Evolutionary conservation across 306 rosid species (phyloP), one percentile per base, ranked within the genome.

Genomic region (Cajanus cajan): DNA sequence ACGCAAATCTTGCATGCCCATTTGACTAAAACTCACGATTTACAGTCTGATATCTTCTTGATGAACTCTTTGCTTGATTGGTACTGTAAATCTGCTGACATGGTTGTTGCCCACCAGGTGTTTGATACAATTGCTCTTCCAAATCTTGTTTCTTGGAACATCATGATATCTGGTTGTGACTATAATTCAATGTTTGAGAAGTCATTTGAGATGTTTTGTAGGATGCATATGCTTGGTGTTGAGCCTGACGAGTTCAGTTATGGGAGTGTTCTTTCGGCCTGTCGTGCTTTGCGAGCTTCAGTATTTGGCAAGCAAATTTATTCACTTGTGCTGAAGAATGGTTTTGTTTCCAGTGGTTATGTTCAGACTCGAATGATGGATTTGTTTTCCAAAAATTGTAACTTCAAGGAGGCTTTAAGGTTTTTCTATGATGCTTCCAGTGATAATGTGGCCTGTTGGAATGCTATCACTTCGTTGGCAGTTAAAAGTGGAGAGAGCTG

Each of bases 141-240:
- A 74, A 87, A 86, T 79, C 65, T 76, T n/a, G 78, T 86, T 75
- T 91, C 97, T 31, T 93, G 97, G 95, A 93, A 91, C 77, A 78
- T 85, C 70, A 69, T 91, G 90, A 82, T 93, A 75, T 90, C 94
- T 8, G 94, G 97, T 54, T 91, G 54, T 28, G 83, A 83, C 18
- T 71, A 74, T 31, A 87, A 70, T 10, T 74, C 74, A 0, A 62
- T 81, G 66, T 86, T 74, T 82, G 66, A n/a, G 79, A 72, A 82
- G 63, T 87, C 96, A 8, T 74, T 88, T 90, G 81, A 71, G 54
- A 51, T 82, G 34, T 93, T 90, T 71, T 80, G 88, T 59, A 36
- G 83, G 87, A 84, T 86, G 89, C 87, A 57, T 73, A 86, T 67
- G 34, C 50, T 73, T 70, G 91, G 92, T 59, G 64, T 61, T 57